Conservation (phyloP, 2,329 filamentous ascomycete genomes). For the Pseudocercospora eumusae region DNA sequence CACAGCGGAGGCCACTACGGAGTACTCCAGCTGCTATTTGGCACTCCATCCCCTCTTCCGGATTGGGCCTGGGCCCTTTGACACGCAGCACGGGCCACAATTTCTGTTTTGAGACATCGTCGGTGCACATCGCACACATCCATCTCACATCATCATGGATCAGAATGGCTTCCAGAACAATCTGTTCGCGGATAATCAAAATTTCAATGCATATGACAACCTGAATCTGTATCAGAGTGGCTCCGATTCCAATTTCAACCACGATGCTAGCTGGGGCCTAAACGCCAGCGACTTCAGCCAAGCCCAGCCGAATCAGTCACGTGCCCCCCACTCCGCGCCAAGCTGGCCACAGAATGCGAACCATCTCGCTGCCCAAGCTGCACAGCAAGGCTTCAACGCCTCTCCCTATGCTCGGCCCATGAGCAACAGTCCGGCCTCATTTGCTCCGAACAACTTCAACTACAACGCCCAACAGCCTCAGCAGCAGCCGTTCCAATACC, state of each 20-base stretch:
- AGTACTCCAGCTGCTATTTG: no score
- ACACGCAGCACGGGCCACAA: slow-evolving; percentile 17
- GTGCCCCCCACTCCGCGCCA: slow-evolving; percentile 28
- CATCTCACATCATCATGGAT: slow-evolving; percentile 20
- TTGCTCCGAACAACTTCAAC: slow-evolving; percentile 30
- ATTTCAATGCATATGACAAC: slow-evolving; percentile 36
- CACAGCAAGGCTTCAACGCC: slow-evolving; percentile 25
- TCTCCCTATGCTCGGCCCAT: slow-evolving; percentile 31
- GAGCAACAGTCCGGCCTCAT: slow-evolving; percentile 36
- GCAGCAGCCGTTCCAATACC: slow-evolving; percentile 24
- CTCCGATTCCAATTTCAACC: slow-evolving; percentile 31
- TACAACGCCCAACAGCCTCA: slow-evolving; percentile 28
- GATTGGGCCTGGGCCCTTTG: background rate
- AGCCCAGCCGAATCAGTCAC: slow-evolving; percentile 34
- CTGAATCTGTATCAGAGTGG: slow-evolving; percentile 34
- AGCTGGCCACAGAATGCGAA: slow-evolving; percentile 35
- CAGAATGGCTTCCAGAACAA: slow-evolving; percentile 32
- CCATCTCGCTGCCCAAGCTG: slow-evolving; percentile 27
- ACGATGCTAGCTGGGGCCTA: slow-evolving; percentile 39
- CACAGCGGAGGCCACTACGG: no score
- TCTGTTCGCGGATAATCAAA: slow-evolving; percentile 36
- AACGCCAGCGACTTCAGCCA: slow-evolving; percentile 33
- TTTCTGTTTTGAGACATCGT: slow-evolving; percentile 10
- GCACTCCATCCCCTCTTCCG: slow-evolving; percentile 9
- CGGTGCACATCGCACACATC: slow-evolving; percentile 8